Conservation (phyloP, 257 asterid genomes). For the Leptodermis oblonga region DNA sequence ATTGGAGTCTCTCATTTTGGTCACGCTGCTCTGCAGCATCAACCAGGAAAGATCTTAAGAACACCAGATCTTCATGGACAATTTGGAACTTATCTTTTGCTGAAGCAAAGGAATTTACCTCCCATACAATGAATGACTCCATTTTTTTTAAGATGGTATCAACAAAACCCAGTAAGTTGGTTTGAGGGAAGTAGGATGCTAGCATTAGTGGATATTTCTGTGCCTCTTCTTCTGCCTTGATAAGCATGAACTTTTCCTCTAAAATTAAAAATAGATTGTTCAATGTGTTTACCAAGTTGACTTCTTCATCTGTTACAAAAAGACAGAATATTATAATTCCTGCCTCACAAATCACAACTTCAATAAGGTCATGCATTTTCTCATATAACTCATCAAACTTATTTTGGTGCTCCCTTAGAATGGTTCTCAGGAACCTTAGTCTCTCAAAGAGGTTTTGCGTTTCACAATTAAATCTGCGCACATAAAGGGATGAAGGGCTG, state of each 20-base stretch:
- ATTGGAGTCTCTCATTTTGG: background rate
- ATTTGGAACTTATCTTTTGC: background rate
- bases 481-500: too few relatives aligned
- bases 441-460: background rate
- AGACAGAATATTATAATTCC: background rate
- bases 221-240: background rate
- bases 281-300: too few relatives aligned
- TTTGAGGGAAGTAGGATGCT: background rate
- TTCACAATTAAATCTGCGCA: background rate
- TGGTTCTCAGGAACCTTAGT: background rate
- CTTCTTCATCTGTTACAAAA: background rate
- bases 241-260: background rate
- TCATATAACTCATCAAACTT: background rate
- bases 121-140: background rate
- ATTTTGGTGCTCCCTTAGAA: background rate
- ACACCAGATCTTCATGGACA: background rate
- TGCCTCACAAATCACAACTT: constrained; percentile 3
- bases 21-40: background rate
- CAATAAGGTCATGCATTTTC: background rate
- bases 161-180: background rate
- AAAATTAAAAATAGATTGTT: background rate
- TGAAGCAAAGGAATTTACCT: background rate
- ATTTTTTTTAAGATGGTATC: background rate
- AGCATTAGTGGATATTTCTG: background rate
- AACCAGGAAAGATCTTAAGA: background rate